Base-by-base conservation (phyloP, 805 yeast genomes). In the Candida silvicultrix region DNA sequence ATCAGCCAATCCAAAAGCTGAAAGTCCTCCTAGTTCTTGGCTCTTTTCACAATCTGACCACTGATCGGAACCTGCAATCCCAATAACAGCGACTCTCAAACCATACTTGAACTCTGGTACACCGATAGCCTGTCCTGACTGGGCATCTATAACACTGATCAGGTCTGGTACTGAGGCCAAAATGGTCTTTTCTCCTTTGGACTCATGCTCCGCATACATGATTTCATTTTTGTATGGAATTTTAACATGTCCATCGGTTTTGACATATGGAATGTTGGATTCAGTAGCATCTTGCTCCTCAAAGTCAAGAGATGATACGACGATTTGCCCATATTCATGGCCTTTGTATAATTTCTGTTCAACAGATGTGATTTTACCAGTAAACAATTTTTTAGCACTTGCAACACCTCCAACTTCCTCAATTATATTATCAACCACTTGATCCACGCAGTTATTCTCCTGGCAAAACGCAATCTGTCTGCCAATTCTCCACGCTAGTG, bases 181-280 rank as follows among this genome's bases (percentile, higher is more conserved):
- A 15, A 57, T 34, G 16, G 15, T 18, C 51, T 57, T 28, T 39
- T 46, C 9, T 48, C 45, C 19, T 49, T 45, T 6, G 4, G 9
- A 34, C 31, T 51, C 42, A 21, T 59, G 29, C 46, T 58, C 59
- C 28, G 66, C 64, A 38, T 57, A 57, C 25, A 71, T 66, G 51
- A 70, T 71, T 47, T 71, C 75, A 49, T 71, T 71, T 53, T 71
- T 68, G 64, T 70, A 71, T 22, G 75, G 74, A 43, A 71, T 69
- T 15, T 47, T 46, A 52, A 63, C 41, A 11, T 45, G 36, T 22
- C 50, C 52, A 10, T 41, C 38, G 3, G 11, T 21, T n/a, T 41
- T 39, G 6, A 19, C 23, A 38, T 10, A 43, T 43, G 45, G 45
- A 3, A 43, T 32, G 6, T 31, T 25, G 2, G 34, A 19, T 2